A percentile compares a stretch with the other conserved stretches of the same genome.
Evolutionary conservation across 1,284 basidiomycete species (phyloP).

Genomic region (Papiliotrema fonsecae): DNA sequence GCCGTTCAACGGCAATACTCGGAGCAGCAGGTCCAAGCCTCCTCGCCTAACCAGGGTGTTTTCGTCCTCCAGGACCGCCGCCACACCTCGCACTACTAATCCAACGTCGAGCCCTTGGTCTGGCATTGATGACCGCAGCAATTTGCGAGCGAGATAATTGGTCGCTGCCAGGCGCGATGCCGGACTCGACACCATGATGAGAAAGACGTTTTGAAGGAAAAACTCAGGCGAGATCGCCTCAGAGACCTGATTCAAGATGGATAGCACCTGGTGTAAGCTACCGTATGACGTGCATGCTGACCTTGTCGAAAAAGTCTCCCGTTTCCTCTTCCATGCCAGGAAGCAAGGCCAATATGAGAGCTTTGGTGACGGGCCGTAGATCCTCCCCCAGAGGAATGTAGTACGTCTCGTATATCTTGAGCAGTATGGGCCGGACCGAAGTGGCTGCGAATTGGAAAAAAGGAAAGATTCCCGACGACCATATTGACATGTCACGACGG

Average conservation of each 20-base stretch:
- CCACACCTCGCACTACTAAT: constrained; percentile 85
- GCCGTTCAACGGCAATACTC: constrained; percentile 69
- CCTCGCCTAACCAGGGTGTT: constrained; percentile 79
- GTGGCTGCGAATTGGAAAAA: constrained; percentile 98
- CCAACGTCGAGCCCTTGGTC: constrained; percentile 68
- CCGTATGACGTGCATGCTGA: constrained; percentile 36
- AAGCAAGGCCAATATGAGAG: constrained; percentile 85
- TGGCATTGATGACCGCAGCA: constrained; percentile 52
- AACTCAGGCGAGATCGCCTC: constrained; percentile 76
- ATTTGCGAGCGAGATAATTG: constrained; percentile 74
- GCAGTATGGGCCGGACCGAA: constrained; percentile 82
- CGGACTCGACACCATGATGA: constrained; percentile 86
- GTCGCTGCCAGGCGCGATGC: constrained; percentile 78
- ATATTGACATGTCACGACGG: constrained; percentile 79
- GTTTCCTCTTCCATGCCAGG: constrained; percentile 95
- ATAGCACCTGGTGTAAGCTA: constrained; percentile 59
- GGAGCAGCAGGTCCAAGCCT: constrained; percentile 72
- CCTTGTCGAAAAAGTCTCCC: constrained; percentile 94
- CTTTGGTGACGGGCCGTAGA: constrained; percentile 85
- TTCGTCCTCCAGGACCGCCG: constrained; percentile 82
- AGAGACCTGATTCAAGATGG: constrained; percentile 74
- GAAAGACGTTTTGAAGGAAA: constrained; percentile 93
- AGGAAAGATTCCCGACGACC: constrained; percentile 94
- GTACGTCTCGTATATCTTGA: constrained; percentile 82
- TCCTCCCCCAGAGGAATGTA: constrained; percentile 80